These are phyloP conservation scores for Penicillium verrucosum DNA, from an alignment of 2,329 filamentous ascomycete species.

Conservation along the genomic window DNA sequence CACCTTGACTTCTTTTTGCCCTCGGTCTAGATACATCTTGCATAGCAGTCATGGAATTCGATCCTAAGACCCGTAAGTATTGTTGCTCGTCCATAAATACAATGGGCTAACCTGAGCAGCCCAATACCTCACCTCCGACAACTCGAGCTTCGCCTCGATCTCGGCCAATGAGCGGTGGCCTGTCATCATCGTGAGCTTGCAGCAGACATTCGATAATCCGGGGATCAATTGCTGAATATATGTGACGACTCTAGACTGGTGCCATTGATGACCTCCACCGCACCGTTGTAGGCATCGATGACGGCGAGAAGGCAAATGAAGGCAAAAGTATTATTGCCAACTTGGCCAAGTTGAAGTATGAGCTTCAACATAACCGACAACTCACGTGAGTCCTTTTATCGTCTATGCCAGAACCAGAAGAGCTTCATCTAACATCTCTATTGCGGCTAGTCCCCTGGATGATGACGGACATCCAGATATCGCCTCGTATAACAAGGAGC, in stretches of 20 bases:
- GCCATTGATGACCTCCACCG: slow-evolving; percentile 94
- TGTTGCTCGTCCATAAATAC: slow-evolving; percentile 1
- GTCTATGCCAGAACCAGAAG: neutral
- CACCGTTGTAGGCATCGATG: slow-evolving; percentile 47
- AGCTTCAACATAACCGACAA: slow-evolving; percentile 67
- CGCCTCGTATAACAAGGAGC: slow-evolving; percentile 77
- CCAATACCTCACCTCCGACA: slow-evolving; percentile 74
- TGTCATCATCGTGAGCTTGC: slow-evolving; percentile 71
- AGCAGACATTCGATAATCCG: neutral
- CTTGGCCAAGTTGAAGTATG: slow-evolving; percentile 84
- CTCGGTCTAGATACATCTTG: slow-evolving; percentile 8
- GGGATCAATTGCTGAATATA: slow-evolving; percentile 3
- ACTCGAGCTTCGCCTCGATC: slow-evolving; percentile 78
- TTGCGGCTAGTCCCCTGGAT: slow-evolving; percentile 57
- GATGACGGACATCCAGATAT: slow-evolving; percentile 79
- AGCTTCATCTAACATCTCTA: neutral
- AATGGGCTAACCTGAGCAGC: slow-evolving; percentile 48
- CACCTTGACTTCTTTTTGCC: slow-evolving; percentile 15
- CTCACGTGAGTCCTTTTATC: neutral
- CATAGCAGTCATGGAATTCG: slow-evolving; percentile 61
- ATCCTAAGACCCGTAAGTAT: slow-evolving; percentile 67
- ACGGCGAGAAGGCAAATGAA: slow-evolving; percentile 63
- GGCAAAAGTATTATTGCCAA: slow-evolving; percentile 82
- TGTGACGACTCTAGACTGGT: slow-evolving; percentile 61
- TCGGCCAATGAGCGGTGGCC: slow-evolving; percentile 90